phyloP scores from a whole-genome alignment of 1,284 basidiomycete genomes.

The Prillingera fragicola region DNA sequence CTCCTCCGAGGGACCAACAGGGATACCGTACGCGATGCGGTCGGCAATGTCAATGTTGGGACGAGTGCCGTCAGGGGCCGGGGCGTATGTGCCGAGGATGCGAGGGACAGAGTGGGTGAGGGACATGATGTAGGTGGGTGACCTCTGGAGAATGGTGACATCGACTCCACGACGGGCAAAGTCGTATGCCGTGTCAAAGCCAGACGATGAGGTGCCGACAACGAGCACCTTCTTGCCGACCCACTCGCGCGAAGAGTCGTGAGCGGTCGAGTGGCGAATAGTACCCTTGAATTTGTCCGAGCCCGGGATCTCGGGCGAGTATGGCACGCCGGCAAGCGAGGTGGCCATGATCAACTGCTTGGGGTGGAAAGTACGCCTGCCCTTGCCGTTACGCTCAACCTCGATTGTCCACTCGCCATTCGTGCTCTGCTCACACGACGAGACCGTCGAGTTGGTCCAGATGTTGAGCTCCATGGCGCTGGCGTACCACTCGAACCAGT shows the following conservation, averaged over 20 bases:
- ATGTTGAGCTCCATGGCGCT: conserved; percentile 33
- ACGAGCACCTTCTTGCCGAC: conserved; percentile 58
- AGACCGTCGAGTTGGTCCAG: conserved; percentile 51
- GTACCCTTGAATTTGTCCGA: conserved; percentile 51
- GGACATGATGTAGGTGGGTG: conserved; percentile 58
- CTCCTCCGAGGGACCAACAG: conserved; percentile 25
- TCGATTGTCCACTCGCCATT: conserved; percentile 54
- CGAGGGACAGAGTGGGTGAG: conserved; percentile 49
- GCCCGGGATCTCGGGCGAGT: conserved; percentile 21
- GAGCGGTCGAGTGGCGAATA: conserved; percentile 55
- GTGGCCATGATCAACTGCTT: conserved; percentile 36
- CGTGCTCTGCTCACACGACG: conserved; percentile 49
- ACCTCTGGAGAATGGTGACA: conserved; percentile 60
- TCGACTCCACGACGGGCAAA: conserved; percentile 52
- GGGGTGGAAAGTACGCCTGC: conserved; percentile 52
- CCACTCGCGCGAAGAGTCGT: conserved; percentile 53
- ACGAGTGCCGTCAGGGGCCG: conserved; percentile 46
- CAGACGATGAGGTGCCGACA: conserved; percentile 60
- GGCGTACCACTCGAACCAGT: conserved; percentile 38
- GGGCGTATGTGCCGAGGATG: conserved; percentile 43
- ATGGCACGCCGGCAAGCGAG: conserved; percentile 23
- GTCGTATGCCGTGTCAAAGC: conserved; percentile 50
- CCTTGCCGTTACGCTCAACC: conserved; percentile 49
- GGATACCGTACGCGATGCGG: conserved; percentile 51
- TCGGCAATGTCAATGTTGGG: conserved; percentile 50